Percentiles rank a stretch among this genome's conserved stretches.
These are phyloP conservation scores for Venturia oleaginea DNA, from an alignment of 2,329 filamentous ascomycete genomes.

Conservation along the genomic window DNA sequence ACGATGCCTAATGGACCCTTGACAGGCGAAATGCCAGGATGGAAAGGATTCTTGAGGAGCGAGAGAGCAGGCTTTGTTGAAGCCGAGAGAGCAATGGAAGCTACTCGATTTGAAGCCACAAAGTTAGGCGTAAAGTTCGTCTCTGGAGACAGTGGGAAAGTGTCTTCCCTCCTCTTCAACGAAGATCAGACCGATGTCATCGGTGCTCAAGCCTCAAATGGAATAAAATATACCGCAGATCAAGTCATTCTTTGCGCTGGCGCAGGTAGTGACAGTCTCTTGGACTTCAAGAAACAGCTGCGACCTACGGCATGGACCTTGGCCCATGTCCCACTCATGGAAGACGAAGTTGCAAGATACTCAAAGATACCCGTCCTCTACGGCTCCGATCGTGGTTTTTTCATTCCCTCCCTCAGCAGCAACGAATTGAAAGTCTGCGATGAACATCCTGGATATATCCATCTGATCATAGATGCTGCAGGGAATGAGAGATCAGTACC, in stretches of 20 bases:
- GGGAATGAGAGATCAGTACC: conserved; percentile 29
- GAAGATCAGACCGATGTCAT: conserved; percentile 27
- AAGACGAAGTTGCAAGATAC: conserved; percentile 37
- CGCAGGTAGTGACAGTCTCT: conserved; percentile 36
- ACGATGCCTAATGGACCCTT: conserved; percentile 45
- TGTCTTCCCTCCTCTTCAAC: conserved; percentile 30
- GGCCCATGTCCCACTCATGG: conserved; percentile 41
- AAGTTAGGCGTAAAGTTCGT: conserved; percentile 40
- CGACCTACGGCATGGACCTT: conserved; percentile 48
- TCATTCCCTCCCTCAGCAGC: conserved; percentile 39
- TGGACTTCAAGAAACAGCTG: conserved; percentile 44
- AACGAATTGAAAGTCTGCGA: conserved; percentile 44
- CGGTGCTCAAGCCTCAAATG: conserved; percentile 37
- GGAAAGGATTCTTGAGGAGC: conserved; percentile 41
- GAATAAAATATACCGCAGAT: conserved; percentile 32
- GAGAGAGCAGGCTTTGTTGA: conserved; percentile 45
- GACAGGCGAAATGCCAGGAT: conserved; percentile 40
- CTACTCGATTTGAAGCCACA: conserved; percentile 36
- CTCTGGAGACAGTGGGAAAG: conserved; percentile 33
- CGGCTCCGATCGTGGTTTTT: conserved; percentile 41
- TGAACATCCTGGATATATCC: conserved; percentile 49
- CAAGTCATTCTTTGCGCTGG: conserved; percentile 42
- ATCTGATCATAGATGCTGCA: conserved; percentile 29
- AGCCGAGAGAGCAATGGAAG: conserved; percentile 40
- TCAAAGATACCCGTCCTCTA: conserved; percentile 41